Percentiles rank a stretch among this genome's conserved stretches.
These are phyloP conservation scores for Neurospora crassa DNA, from an alignment of 2,329 filamentous ascomycete species.

Conservation along the genomic window DNA sequence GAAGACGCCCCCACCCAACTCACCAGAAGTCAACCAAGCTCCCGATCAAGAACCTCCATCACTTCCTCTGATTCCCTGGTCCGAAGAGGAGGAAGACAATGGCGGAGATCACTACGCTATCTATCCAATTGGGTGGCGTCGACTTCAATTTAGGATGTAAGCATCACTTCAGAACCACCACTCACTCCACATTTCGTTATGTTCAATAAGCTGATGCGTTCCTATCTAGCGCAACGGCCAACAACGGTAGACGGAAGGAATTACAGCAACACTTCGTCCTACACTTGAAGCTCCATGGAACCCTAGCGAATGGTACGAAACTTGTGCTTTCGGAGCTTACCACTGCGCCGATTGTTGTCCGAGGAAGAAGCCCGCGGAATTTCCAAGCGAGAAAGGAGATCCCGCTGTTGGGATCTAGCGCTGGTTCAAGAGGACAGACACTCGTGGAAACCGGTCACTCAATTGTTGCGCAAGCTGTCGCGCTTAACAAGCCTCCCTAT, in stretches of 20 bases:
- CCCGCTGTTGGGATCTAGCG: conserved; percentile 68
- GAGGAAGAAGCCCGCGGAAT: conserved; percentile 85
- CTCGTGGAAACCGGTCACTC: conserved; percentile 54
- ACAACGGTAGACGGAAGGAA: conserved; percentile 90
- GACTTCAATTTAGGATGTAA: conserved; percentile 80
- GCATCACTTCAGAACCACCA: conserved; percentile 18
- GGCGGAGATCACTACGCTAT: conserved; percentile 73
- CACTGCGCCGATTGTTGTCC: conserved; percentile 86
- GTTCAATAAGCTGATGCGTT: not conserved
- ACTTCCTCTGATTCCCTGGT: conserved; percentile 62
- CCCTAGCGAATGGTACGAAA: conserved; percentile 73
- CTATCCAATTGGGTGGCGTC: conserved; percentile 89
- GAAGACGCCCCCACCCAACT: conserved; percentile 85
- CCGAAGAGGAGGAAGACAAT: conserved; percentile 45
- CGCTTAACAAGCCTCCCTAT: conserved; percentile 38
- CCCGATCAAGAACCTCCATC: conserved; percentile 79
- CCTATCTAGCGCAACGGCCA: conserved; percentile 67
- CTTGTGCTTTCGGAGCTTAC: conserved; percentile 73
- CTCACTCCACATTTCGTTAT: conserved; percentile 12
- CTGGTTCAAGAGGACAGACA: conserved; percentile 68
- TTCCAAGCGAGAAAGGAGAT: conserved; percentile 93
- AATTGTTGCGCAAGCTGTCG: conserved; percentile 47
- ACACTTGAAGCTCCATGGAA: conserved; percentile 76
- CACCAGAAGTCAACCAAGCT: conserved; percentile 53
- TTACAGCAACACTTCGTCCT: conserved; percentile 94